Evolutionary conservation across 2,329 filamentous ascomycete genomes (phyloP), one percentile per base, ranked within the genome.

Genomic region (Ophiostoma fasciatum): DNA sequence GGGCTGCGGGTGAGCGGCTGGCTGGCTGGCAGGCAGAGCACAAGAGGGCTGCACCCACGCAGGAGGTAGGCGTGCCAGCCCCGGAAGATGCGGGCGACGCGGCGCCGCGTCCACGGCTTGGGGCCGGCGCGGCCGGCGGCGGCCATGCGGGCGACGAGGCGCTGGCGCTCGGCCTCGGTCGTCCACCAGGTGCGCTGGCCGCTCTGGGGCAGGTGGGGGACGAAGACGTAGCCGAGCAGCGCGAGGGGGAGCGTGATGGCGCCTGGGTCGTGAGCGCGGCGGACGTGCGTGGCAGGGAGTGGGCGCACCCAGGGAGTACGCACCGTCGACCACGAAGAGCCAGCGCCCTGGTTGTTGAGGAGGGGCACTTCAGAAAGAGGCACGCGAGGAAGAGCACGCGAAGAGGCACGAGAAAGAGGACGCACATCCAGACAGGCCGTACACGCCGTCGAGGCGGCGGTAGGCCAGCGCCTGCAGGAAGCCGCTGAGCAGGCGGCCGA

Each of bases 391-490:
- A 28, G 7, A 7, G 4, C 15, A 31, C 13, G 74, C 67, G 12
- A 74, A 63, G 35, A 73, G 20, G 3, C 15, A 12, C 9, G 20
- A 25, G 23, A 20, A 74, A 0, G 71, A 50, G 64, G 59, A 66
- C 41, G 55, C 46, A 64, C 65, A 70, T 0, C 67, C 67, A 0
- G 62, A 52, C 46, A 68, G 55, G 1, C 66, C 68, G 7, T 49
- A 50, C 1, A 62, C 57, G 1, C 63, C 62, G 20, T 68, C 62
- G 0, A 73, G 54, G 33, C 67, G 66, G 3, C 56, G 64, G 43
- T 71, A 71, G 1, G 66, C 65, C 3, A 34, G 42, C 3, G 66
- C 61, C 44, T 71, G 67, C 0, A 72, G 49, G 29, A 56, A 53
- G 0, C 54, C 54, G 29, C 48, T 51, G 13, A 55, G 45, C 40